Evolutionary conservation across 2,329 filamentous ascomycete species (phyloP), one percentile per base, ranked within the genome.

Genomic region (Colletotrichum nymphaeae): DNA sequence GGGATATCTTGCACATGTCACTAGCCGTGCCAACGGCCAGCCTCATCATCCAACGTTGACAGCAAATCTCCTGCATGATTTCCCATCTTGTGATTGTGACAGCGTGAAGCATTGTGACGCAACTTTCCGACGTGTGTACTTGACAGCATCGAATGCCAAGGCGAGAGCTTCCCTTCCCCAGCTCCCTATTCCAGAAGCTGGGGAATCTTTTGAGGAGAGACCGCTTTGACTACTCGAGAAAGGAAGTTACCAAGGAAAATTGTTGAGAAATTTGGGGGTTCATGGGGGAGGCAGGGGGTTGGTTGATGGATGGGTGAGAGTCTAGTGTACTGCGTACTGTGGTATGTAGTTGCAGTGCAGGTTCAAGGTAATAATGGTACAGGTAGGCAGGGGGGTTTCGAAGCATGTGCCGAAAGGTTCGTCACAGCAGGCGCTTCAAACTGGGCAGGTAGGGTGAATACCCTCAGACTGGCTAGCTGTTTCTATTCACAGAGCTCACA

Each of bases 231-330:
- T 11, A 63, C 49, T 68, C 8, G 35, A 24, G 32, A 46, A 63
- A 46, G 69, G 69, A 63, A 72, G 69, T 52, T 72, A 24, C 64
- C 57, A 49, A 63, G 28, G 19, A 19, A 55, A 67, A 26, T 16
- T 32, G 63, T 66, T 58, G 42, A 32, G 65, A 22, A 3, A 52
- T 19, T 19, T 42, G 7, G 60, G 53, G 53, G 53, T 19, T 24
- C 12, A 19, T 35, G 19, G 56, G 30, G 30, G 30, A 32, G 19
- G 30, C n/a, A 16, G 30, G 30, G 32, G 32, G n/a, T 16, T 11
- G 42, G 16, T n/a, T 19, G 42, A n/a, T 5, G 42, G 19, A 49
- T 4, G 42, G 8, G 42, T n/a, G 42, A 49, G 42, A 49, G 19
- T 49, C 42, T 49, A 49, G 19, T 49, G 19, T 49, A 19, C 14